Base-by-base conservation (phyloP, 2,329 filamentous ascomycete species). In the Fusarium sp. region DNA sequence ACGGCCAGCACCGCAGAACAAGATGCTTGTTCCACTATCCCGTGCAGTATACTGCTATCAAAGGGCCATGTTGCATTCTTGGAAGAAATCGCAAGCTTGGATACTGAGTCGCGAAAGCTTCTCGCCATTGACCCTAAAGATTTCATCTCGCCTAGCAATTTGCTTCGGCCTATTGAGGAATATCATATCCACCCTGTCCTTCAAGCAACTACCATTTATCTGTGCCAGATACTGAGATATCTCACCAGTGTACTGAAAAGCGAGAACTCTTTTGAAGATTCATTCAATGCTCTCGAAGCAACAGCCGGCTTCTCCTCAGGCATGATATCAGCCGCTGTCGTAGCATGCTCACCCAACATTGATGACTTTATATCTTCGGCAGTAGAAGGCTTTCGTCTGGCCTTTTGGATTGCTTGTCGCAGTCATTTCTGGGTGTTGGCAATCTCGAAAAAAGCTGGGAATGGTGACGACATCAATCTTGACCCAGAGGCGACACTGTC, bases 271-370 rank as follows among this genome's bases (percentile, higher is more conserved):
- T 53, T 44, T 18, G 38, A 53, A 14, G 4, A 53, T 4, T 61
- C 38, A 4, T 61, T 53, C n/a, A 13, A 36, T 6, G 36, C 12
- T 9, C 13, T 53, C 13, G 12, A 61, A 44, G n/a, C 38, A 12
- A 53, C 58, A n/a, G 58, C 58, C 14, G 58, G 58, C 5, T 61
- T 61, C 30, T 61, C 58, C 15, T 61, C 58, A 8, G 58, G 58
- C n/a, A 53, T 61, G 13, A 36, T 61, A 26, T 18, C 58, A 53
- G 58, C 58, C 17, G 18, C 38, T 12, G 26, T 61, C 14, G 47
- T 61, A 5, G 58, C 58, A 1, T 15, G n/a, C 17, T 18, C 58
- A 7, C 42, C 47, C 2, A 53, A 14, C 6, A 14, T 44, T 22
- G 30, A 61, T n/a, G 30, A 53, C 26, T 61, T 61, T 8, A 6